Percentiles rank a stretch among this genome's conserved stretches.
Evolutionary conservation across 805 yeast genomes (phyloP).

Genomic region (Saturnispora gosingensis): DNA sequence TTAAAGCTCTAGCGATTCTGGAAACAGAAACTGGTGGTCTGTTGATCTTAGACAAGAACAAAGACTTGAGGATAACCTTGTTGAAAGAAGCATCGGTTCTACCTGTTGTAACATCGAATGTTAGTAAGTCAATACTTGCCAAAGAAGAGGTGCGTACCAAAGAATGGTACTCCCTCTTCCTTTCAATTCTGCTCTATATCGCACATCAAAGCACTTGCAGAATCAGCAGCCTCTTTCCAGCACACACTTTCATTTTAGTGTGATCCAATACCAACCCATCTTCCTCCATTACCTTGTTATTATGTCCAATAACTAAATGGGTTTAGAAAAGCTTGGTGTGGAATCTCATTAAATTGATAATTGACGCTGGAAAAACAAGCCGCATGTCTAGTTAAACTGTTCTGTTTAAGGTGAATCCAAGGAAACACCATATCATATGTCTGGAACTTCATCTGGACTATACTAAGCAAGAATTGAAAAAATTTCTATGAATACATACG

Average conservation of each 20-base stretch:
- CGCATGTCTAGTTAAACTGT: neutral
- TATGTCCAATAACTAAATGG: neutral
- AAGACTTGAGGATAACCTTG: conserved; percentile 89
- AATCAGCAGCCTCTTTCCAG: conserved; percentile 7
- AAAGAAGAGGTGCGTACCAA: neutral
- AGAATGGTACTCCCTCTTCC: neutral
- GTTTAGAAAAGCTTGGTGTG: neutral
- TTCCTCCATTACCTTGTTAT: neutral
- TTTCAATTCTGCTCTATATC: conserved; percentile 42
- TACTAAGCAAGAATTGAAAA: conserved; percentile 21
- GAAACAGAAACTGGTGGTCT: conserved; percentile 98
- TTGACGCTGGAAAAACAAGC: neutral
- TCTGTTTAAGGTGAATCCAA: conserved; percentile 9
- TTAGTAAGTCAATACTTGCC: conserved; percentile 15
- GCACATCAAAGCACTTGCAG: conserved; percentile 31
- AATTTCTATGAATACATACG: conserved; percentile 55
- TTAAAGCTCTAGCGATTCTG: conserved; percentile 77
- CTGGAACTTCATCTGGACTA: conserved; percentile 2
- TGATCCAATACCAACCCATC: neutral
- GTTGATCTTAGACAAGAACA: conserved; percentile 97
- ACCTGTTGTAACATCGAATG: conserved; percentile 37
- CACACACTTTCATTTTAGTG: neutral
- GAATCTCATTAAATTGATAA: neutral
- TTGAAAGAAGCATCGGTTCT: conserved; percentile 99
- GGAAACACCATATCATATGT: neutral